Conservation (phyloP, 1,284 basidiomycete species). For the Tremellales sp. region DNA sequence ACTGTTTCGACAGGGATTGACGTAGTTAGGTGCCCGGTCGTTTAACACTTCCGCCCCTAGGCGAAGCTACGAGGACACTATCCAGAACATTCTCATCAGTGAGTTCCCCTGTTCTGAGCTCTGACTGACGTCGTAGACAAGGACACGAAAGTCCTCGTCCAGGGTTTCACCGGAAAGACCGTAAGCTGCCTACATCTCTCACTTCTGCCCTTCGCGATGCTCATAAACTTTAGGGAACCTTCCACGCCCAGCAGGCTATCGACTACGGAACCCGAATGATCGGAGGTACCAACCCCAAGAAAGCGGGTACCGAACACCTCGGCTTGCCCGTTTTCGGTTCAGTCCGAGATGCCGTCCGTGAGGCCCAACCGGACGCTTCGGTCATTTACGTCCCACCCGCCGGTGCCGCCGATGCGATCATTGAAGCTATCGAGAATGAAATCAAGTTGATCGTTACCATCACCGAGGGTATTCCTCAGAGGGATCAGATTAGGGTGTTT, state of each 20-base stretch:
- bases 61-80: slow-evolving; percentile 79
- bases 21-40: slow-evolving; percentile 29
- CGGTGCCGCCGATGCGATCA: slow-evolving; percentile 86
- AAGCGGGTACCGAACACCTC: slow-evolving; percentile 92
- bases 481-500: slow-evolving; percentile 90
- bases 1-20: background rate
- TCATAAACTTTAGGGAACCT: slow-evolving; percentile 69
- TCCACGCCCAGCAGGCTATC: slow-evolving; percentile 92
- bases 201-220: slow-evolving; percentile 3
- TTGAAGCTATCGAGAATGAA: slow-evolving; percentile 96
- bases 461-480: slow-evolving; percentile 94
- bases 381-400: slow-evolving; percentile 95
- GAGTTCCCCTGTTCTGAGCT: slow-evolving; percentile 13
- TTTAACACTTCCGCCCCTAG: slow-evolving; percentile 70
- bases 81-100: slow-evolving; percentile 82
- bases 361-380: slow-evolving; percentile 81
- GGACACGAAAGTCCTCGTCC: slow-evolving; percentile 90
- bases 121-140: slow-evolving; percentile 54
- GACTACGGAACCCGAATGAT: slow-evolving; percentile 91
- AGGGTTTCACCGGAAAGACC: slow-evolving; percentile 97
- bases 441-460: slow-evolving; percentile 95
- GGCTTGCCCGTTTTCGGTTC: slow-evolving; percentile 92
- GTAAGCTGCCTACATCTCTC: slow-evolving; percentile 48
- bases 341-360: slow-evolving; percentile 83
- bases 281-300: slow-evolving; percentile 95